Percentiles rank a stretch among this genome's conserved stretches.
Conservation (phyloP, 345 rosid genomes). For the Arabidopsis arenosa region DNA sequence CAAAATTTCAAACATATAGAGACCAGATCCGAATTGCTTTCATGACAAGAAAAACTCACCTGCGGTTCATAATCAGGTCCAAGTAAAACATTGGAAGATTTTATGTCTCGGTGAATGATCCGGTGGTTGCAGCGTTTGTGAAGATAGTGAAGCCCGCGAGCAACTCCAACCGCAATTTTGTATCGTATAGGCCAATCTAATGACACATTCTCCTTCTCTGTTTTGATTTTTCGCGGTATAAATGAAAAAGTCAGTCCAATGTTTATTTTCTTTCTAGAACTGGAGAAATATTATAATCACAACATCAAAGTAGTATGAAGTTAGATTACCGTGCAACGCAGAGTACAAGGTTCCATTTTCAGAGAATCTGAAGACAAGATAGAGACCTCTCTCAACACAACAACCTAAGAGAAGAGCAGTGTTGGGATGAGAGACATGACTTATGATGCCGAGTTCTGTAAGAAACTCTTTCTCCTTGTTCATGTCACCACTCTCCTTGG, state of each 20-base stretch:
- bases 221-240: not conserved
- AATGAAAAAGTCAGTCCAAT: not conserved
- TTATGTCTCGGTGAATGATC: constrained; percentile 93
- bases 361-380: constrained; percentile 77
- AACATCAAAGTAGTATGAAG: not conserved
- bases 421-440: constrained; percentile 86
- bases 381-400: constrained; percentile 87
- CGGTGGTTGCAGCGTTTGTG: constrained; percentile 87
- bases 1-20: not conserved
- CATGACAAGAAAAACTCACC: constrained; percentile 49
- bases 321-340: constrained; percentile 73
- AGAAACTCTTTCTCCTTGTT: constrained; percentile 88
- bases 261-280: not conserved
- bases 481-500: constrained; percentile 75
- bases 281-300: not conserved
- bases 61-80: constrained; percentile 91
- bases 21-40: not conserved
- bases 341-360: constrained; percentile 79
- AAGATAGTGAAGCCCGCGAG: constrained; percentile 87
- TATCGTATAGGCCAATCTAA: constrained; percentile 75
- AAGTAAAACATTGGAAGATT: constrained; percentile 90
- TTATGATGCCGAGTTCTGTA: constrained; percentile 77
- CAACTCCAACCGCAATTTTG: constrained; percentile 80
- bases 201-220: constrained; percentile 31
- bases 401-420: constrained; percentile 82